These are phyloP conservation scores for Mycena chlorophos DNA, from an alignment of 768 basidiomycete genomes.

Conservation along the genomic window DNA sequence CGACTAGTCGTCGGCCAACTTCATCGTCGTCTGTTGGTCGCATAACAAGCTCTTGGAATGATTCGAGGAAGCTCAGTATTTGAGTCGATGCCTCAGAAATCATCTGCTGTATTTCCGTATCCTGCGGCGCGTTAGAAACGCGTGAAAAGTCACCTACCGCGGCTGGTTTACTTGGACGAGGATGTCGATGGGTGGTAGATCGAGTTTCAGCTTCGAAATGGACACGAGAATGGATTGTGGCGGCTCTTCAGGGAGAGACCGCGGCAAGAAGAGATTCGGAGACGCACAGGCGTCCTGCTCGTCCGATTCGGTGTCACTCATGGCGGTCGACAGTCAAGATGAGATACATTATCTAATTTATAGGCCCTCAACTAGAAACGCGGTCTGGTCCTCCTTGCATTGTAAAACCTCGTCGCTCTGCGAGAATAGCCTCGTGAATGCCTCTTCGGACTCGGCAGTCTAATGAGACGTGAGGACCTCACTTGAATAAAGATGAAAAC, in stretches of 20 bases:
- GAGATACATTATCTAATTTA: conserved; percentile 27
- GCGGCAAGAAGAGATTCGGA: background rate
- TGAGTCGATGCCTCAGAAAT: conserved; percentile 36
- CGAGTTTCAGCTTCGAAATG: background rate
- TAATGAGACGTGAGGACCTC: conserved; percentile 32
- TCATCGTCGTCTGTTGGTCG: conserved; percentile 1
- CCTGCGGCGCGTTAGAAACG: conserved; percentile 24
- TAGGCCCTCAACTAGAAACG: conserved; percentile 59
- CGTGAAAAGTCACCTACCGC: background rate
- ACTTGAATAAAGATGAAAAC: conserved; percentile 23
- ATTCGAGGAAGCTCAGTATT: conserved; percentile 34
- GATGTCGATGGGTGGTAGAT: background rate
- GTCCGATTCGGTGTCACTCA: conserved; percentile 60
- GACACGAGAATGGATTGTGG: background rate
- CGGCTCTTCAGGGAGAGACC: background rate
- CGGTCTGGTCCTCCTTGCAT: conserved; percentile 55
- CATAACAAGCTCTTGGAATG: conserved; percentile 3
- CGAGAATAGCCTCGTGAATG: conserved; percentile 67
- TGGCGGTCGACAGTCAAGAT: background rate
- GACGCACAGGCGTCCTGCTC: conserved; percentile 29
- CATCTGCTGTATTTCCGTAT: conserved; percentile 31
- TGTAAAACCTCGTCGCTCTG: conserved; percentile 48
- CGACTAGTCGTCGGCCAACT: conserved; percentile 2
- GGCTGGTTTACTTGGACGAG: background rate
- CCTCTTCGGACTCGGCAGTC: conserved; percentile 57